A percentile compares a stretch with the other conserved stretches of the same genome.
These are phyloP conservation scores for Clavariopsis aquatica DNA, from an alignment of 495 filamentous ascomycete species.

Conservation along the genomic window DNA sequence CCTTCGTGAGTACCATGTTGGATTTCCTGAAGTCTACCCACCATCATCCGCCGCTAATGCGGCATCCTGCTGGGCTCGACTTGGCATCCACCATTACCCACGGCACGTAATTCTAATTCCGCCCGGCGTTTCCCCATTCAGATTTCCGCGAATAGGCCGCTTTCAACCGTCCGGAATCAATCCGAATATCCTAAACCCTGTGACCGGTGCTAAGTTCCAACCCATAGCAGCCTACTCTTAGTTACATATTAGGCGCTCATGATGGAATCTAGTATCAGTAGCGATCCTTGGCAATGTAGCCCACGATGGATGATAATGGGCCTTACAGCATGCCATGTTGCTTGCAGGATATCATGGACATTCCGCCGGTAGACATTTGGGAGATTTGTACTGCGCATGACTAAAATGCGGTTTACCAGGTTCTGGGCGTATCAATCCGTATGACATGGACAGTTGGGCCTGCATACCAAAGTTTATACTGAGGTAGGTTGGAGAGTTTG, in stretches of 20 bases:
- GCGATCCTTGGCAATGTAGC: no score
- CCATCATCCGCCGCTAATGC: not conserved
- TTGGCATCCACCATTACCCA: not conserved
- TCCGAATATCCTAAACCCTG: not conserved
- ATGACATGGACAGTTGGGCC: no score
- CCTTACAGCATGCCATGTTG: no score
- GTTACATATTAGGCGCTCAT: no score
- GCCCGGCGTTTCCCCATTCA: not conserved
- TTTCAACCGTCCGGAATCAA: not conserved
- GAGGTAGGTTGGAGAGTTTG: no score
- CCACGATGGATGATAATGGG: no score
- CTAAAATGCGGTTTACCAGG: no score
- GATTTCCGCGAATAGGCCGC: not conserved
- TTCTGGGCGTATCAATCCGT: no score
- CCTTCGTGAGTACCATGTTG: not conserved
- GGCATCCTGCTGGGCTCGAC: not conserved
- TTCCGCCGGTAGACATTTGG: no score
- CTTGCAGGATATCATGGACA: no score
- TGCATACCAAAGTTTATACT: no score
- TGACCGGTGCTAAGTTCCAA: not conserved
- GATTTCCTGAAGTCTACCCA: not conserved
- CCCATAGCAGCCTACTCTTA: not conserved
- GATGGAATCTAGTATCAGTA: not conserved
- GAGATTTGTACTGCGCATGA: no score
- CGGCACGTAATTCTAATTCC: not conserved